Evolutionary conservation across 176 grass and related monocot species (phyloP).

Genomic region (Microstegium vimineum): DNA sequence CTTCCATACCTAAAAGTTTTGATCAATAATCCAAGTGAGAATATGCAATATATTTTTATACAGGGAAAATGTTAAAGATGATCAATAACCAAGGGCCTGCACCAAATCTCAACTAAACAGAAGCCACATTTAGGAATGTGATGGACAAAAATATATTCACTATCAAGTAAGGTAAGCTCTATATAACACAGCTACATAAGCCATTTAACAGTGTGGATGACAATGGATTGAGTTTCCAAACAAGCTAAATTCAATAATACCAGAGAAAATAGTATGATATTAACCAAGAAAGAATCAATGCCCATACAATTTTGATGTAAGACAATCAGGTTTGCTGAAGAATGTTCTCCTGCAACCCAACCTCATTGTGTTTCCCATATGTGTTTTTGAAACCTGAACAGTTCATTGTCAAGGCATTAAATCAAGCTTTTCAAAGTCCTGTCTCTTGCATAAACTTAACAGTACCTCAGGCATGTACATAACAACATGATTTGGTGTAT

Average conservation of each 20-base stretch:
- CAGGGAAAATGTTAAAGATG: not conserved
- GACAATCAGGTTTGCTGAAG: slow-evolving; percentile 51
- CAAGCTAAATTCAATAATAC: not conserved
- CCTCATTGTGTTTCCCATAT: slow-evolving; percentile 98
- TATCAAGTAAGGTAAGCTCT: not conserved
- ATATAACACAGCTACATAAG: not conserved
- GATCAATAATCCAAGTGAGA: slow-evolving; percentile 27
- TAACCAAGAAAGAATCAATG: not conserved
- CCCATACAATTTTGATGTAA: slow-evolving; percentile 82
- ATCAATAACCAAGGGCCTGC: not conserved
- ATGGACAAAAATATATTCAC: not conserved
- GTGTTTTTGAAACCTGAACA: slow-evolving; percentile 85
- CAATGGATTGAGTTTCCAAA: not conserved
- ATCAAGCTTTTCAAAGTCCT: not conserved
- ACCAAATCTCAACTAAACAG: not conserved
- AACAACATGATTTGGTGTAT: slow-evolving; percentile 55
- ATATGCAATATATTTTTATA: slow-evolving; percentile 4
- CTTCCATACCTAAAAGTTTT: slow-evolving; percentile 63
- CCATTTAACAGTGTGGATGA: not conserved
- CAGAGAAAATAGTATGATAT: slow-evolving; percentile 5
- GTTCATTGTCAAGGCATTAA: not conserved
- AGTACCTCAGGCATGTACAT: slow-evolving; percentile 98
- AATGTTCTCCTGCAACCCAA: slow-evolving; percentile 81
- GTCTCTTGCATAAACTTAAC: slow-evolving; percentile 5
- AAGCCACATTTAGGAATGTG: not conserved